phyloP scores from a whole-genome alignment of 2,329 filamentous ascomycete species.

The Paracamarosporium sp. region DNA sequence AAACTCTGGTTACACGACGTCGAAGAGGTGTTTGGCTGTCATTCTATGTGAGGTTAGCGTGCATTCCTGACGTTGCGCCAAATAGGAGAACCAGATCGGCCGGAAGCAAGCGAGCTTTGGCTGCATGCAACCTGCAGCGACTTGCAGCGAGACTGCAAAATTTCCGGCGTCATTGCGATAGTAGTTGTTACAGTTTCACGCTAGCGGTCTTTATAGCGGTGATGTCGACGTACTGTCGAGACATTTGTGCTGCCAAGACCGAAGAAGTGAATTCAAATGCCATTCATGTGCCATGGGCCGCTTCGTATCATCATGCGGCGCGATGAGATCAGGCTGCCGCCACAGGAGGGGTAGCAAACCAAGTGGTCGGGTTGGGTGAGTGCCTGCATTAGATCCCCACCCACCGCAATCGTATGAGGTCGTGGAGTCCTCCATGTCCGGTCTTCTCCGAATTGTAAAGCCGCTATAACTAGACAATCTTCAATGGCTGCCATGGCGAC shows the following conservation, averaged over 20 bases:
- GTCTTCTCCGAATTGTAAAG: constrained; percentile 24
- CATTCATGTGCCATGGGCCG: neutral
- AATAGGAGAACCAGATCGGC: constrained; percentile 25
- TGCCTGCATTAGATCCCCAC: constrained; percentile 4
- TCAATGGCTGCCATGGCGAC: constrained; percentile 8
- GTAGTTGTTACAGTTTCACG: constrained; percentile 19
- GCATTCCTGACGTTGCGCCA: constrained; percentile 31
- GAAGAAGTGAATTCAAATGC: neutral
- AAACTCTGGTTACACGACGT: constrained; percentile 33
- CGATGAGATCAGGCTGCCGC: constrained; percentile 8
- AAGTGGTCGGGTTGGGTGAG: constrained; percentile 4
- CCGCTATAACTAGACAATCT: constrained; percentile 12
- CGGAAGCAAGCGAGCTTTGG: constrained; percentile 39
- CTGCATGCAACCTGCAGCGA: constrained; percentile 32
- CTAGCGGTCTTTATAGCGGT: constrained; percentile 17
- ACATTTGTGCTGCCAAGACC: neutral
- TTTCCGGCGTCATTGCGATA: constrained; percentile 18
- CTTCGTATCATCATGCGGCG: neutral
- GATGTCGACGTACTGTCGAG: constrained; percentile 18
- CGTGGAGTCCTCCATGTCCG: neutral
- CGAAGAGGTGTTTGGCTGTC: constrained; percentile 33
- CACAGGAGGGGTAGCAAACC: constrained; percentile 9
- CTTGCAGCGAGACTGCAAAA: neutral
- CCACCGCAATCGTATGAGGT: constrained; percentile 3
- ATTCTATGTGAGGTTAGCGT: constrained; percentile 26